Evolutionary conservation across 2,329 filamentous ascomycete genomes (phyloP).

Genomic region (Paradendryphiella salina): DNA sequence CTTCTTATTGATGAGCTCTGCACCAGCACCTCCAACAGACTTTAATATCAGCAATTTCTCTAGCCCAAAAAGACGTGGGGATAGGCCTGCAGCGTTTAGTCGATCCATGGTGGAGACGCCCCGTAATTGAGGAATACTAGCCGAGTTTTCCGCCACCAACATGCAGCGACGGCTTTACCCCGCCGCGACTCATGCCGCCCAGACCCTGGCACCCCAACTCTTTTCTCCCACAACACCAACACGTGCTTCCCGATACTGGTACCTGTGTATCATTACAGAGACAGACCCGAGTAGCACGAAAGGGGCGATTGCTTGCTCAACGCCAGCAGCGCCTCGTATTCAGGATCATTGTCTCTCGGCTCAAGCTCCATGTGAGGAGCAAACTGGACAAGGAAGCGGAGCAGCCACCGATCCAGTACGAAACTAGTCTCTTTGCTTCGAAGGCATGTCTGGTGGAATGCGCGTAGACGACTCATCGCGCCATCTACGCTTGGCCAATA

Average conservation of each 20-base stretch:
- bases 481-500: slow-evolving; percentile 33
- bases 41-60: slow-evolving; percentile 2
- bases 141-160: slow-evolving; percentile 28
- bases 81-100: not conserved
- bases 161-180: not conserved
- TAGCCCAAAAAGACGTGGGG: not conserved
- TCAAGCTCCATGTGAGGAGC: slow-evolving; percentile 34
- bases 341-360: slow-evolving; percentile 31
- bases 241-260: no score
- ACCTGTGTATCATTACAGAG: slow-evolving; percentile 2
- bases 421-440: slow-evolving; percentile 34
- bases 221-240: no score
- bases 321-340: slow-evolving; percentile 29
- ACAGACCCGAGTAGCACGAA: slow-evolving; percentile 27
- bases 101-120: slow-evolving; percentile 1
- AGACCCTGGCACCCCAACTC: not conserved
- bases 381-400: slow-evolving; percentile 33
- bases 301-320: slow-evolving; percentile 30
- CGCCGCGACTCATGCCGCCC: not conserved
- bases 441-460: slow-evolving; percentile 32
- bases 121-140: slow-evolving; percentile 15
- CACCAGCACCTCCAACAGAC: slow-evolving; percentile 3
- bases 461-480: slow-evolving; percentile 31
- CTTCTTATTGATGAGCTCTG: not conserved
- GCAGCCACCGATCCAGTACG: slow-evolving; percentile 29